phyloP scores from a whole-genome alignment of 805 yeast genomes.

The Myxozyma geophila region DNA sequence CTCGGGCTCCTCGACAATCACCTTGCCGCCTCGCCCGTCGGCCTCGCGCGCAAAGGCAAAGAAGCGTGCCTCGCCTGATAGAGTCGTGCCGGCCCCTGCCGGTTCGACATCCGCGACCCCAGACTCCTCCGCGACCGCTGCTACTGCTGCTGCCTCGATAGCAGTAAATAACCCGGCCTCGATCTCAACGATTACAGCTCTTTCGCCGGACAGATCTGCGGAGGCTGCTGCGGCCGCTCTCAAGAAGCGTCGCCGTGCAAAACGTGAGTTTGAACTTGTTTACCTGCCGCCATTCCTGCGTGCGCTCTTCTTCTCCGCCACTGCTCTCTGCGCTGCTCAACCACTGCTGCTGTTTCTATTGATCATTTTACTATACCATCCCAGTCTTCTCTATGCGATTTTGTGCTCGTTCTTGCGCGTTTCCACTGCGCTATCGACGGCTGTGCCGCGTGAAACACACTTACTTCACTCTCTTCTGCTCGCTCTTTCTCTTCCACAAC shows the following conservation, averaged over 20 bases:
- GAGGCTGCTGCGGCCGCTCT: slow-evolving; percentile 22
- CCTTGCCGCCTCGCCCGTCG: slow-evolving; percentile 37
- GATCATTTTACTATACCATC: too few species aligned
- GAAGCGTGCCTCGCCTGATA: slow-evolving; percentile 37
- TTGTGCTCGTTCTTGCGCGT: too few species aligned
- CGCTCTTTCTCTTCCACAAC: too few species aligned
- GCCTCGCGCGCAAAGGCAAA: slow-evolving; percentile 35
- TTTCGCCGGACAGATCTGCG: slow-evolving; percentile 5
- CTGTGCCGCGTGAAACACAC: too few species aligned
- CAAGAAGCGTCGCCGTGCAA: slow-evolving; percentile 33
- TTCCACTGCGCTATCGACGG: too few species aligned
- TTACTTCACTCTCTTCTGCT: too few species aligned
- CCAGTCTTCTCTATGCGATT: too few species aligned
- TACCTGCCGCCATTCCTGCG: neutral
- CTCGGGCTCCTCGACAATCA: slow-evolving; percentile 35
- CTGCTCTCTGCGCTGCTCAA: too few species aligned
- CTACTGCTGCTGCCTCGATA: neutral
- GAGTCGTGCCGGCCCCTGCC: slow-evolving; percentile 16
- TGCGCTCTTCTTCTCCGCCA: neutral
- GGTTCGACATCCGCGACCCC: neutral
- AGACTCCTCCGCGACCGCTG: neutral
- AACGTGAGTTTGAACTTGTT: slow-evolving; percentile 24
- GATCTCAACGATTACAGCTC: neutral
- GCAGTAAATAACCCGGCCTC: neutral
- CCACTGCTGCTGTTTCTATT: too few species aligned